Evolutionary conservation across 2,329 filamentous ascomycete species (phyloP), one percentile per base, ranked within the genome.

Genomic region (Stagonosporopsis cucurbitacearum): DNA sequence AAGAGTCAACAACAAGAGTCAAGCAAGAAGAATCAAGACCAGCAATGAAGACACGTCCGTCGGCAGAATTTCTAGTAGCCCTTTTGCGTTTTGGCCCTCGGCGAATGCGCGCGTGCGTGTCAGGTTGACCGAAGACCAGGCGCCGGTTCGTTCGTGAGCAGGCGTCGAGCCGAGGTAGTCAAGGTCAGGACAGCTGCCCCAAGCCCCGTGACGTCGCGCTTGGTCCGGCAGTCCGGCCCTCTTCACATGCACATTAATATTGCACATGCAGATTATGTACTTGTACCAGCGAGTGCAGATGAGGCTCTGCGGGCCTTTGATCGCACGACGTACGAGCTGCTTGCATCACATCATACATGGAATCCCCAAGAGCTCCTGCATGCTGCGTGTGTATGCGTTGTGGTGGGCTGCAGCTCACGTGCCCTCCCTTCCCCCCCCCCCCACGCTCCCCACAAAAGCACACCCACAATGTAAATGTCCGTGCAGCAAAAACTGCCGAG

Each of bases 31-130:
- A 13, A 32, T n/a, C n/a, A n/a, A n/a, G n/a, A n/a, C n/a, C n/a
- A 30, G 36, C 6, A 13, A 17, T 19, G 32, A 9, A 30, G 17
- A 20, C 15, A 9, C 5, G 15, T 23, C 12, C 30, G 13, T 15
- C 6, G 45, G 19, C 42, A 42, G 47, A 57, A 51, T 43, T 48
- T 48, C 43, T 52, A 48, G 40, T 36, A 44, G 39, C 25, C 51
- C 44, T n/a, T n/a, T n/a, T n/a, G n/a, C n/a, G 19, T 39, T 32
- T 28, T 44, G 45, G 22, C 42, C 51, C 51, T 54, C 51, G 51
- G 50, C 50, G 43, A 54, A 48, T 36, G 50, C 43, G 43, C 50
- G 50, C 50, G 43, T 44, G 50, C 50, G 50, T 54, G 50, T 54
- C 50, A 53, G 43, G 30, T 48, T 15, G 23, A 19, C 37, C 50